phyloP scores from a whole-genome alignment of 2,329 filamentous ascomycete species.

The Hymenoscyphus linearis region DNA sequence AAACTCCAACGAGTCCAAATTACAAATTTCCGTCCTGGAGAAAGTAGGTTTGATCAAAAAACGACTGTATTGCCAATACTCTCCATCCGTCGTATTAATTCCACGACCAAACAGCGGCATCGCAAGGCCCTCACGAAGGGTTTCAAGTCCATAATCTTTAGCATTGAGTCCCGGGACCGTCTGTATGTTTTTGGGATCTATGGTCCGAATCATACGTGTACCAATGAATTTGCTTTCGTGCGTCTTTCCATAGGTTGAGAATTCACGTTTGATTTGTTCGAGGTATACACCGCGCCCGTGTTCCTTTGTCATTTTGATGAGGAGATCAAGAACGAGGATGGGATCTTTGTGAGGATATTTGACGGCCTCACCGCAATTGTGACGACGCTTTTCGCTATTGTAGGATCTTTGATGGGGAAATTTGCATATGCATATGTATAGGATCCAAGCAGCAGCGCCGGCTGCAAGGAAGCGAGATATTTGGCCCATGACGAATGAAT shows the following conservation, averaged over 20 bases:
- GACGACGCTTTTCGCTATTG: background rate
- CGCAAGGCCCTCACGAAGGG: background rate
- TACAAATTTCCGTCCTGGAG: constrained; percentile 41
- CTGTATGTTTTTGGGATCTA: background rate
- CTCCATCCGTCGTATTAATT: background rate
- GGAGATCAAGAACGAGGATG: background rate
- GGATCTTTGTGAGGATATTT: constrained; percentile 1
- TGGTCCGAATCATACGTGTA: background rate
- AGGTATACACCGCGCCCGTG: background rate
- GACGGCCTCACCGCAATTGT: background rate
- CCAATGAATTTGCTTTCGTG: background rate
- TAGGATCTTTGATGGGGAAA: background rate
- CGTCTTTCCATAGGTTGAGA: background rate
- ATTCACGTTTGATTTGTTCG: background rate
- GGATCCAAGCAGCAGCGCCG: background rate
- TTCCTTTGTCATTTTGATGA: background rate
- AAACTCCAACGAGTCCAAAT: constrained; percentile 42
- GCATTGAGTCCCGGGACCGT: background rate
- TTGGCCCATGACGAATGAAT: background rate
- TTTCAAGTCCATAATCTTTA: background rate
- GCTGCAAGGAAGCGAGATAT: background rate
- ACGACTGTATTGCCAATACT: constrained; percentile 33
- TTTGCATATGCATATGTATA: background rate
- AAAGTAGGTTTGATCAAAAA: constrained; percentile 48
- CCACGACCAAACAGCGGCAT: background rate